A percentile compares a stretch with the other conserved stretches of the same genome.
Evolutionary conservation across 345 rosid genomes (phyloP).

Genomic region (Cardamine resedifolia): DNA sequence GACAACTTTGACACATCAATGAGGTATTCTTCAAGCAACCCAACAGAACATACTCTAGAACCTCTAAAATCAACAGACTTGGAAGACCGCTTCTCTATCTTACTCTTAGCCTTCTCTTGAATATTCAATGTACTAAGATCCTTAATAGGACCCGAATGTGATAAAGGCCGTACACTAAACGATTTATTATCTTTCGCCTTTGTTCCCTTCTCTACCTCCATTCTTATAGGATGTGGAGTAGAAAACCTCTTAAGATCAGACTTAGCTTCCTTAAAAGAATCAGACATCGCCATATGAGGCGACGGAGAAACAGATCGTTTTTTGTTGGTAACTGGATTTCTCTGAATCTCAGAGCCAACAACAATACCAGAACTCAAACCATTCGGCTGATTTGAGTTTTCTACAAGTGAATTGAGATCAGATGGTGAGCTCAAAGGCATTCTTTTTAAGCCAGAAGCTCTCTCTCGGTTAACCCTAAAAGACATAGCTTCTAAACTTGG

Average conservation of each 20-base stretch:
- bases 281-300: slow-evolving; percentile 48
- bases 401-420: slow-evolving; percentile 33
- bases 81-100: slow-evolving; percentile 60
- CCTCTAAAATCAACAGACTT: slow-evolving; percentile 69
- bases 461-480: slow-evolving; percentile 24
- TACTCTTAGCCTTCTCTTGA: slow-evolving; percentile 46
- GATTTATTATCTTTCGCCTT: slow-evolving; percentile 37
- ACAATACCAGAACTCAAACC: background rate
- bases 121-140: slow-evolving; percentile 50
- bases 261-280: slow-evolving; percentile 64
- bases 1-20: slow-evolving; percentile 63
- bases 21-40: slow-evolving; percentile 49
- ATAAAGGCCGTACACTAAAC: slow-evolving; percentile 20
- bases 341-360: slow-evolving; percentile 36
- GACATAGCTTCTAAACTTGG: slow-evolving; percentile 46
- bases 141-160: slow-evolving; percentile 50
- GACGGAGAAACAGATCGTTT: slow-evolving; percentile 69
- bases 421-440: slow-evolving; percentile 34
- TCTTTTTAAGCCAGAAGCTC: slow-evolving; percentile 44
- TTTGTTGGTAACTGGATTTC: slow-evolving; percentile 39
- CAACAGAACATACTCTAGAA: slow-evolving; percentile 56
- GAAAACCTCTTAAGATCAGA: slow-evolving; percentile 57
- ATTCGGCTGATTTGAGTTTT: background rate
- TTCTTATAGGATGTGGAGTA: slow-evolving; percentile 61
- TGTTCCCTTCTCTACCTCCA: slow-evolving; percentile 37